These are phyloP conservation scores for Galeopsis tetrahit DNA, from an alignment of 257 asterid genomes.

Conservation along the genomic window DNA sequence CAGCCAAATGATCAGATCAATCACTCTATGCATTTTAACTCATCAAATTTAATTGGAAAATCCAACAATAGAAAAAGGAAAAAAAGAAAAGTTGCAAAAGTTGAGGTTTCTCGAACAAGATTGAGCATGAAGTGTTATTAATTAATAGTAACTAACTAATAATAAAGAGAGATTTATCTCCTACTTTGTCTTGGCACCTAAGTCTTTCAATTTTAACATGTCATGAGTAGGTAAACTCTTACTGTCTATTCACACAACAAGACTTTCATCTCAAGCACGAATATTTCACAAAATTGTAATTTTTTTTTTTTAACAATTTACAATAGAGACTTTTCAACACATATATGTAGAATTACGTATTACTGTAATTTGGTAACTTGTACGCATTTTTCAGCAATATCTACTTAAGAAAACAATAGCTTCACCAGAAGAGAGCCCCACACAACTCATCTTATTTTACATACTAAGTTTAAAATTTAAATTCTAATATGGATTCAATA, in stretches of 20 bases:
- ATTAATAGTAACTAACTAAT: constrained; percentile 27
- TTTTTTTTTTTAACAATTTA: not conserved
- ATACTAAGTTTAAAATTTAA: too few species aligned
- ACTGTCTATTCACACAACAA: constrained; percentile 42
- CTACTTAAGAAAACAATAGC: constrained; percentile 55
- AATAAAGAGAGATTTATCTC: constrained; percentile 49
- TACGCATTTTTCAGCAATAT: constrained; percentile 27
- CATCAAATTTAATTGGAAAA: not conserved
- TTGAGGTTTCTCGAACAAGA: constrained; percentile 45
- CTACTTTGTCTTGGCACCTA: constrained; percentile 64
- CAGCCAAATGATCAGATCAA: too few species aligned
- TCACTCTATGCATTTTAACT: too few species aligned
- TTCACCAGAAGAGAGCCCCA: constrained; percentile 39
- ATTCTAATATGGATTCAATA: too few species aligned
- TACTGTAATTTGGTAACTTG: constrained; percentile 34
- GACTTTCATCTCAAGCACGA: constrained; percentile 42
- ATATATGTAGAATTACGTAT: constrained; percentile 33
- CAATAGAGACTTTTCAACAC: constrained; percentile 51
- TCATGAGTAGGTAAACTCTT: constrained; percentile 52
- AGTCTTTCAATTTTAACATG: constrained; percentile 45
- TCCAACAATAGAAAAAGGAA: not conserved
- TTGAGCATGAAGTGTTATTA: constrained; percentile 40
- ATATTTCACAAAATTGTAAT: not conserved
- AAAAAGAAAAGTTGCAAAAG: constrained; percentile 13
- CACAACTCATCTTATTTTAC: too few species aligned